phyloP scores from a whole-genome alignment of 139 green algal genomes.

The Micractinium conductrix region DNA sequence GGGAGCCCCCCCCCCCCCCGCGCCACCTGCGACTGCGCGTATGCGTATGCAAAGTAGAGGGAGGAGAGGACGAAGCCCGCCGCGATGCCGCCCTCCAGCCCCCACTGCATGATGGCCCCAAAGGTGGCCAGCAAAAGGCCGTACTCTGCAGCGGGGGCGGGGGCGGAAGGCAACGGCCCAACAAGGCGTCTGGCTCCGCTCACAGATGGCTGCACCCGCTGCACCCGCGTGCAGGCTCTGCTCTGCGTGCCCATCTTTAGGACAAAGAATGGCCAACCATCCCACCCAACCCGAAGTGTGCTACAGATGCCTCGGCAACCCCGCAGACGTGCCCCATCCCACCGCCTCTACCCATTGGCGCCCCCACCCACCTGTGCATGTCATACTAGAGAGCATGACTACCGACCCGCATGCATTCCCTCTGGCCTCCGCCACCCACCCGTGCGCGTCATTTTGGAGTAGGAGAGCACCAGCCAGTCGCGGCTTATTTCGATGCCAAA shows the following conservation, averaged over 20 bases:
- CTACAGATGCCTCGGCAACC: no score
- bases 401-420: no score
- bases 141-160: conserved; percentile 62
- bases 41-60: conserved; percentile 78
- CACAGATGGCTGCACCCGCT: no score
- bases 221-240: no score
- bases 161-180: no score
- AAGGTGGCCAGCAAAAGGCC: conserved; percentile 77
- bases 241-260: no score
- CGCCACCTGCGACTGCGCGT: conserved; percentile 39
- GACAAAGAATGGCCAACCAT: no score
- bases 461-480: conserved; percentile 72
- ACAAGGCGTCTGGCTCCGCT: no score
- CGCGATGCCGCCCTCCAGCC: conserved; percentile 69
- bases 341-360: background rate
- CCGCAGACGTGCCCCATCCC: no score
- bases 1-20: no score
- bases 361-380: background rate
- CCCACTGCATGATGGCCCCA: conserved; percentile 67
- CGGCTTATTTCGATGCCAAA: conserved; percentile 80
- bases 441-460: conserved; percentile 56
- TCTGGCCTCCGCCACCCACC: background rate
- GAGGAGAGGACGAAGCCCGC: conserved; percentile 72
- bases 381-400: no score
- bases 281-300: no score